A percentile compares a stretch with the other conserved stretches of the same genome.
These are phyloP conservation scores for Physcomitrium patens DNA, from an alignment of 225 moss, liverwort and hornwort species.

Conservation along the genomic window DNA sequence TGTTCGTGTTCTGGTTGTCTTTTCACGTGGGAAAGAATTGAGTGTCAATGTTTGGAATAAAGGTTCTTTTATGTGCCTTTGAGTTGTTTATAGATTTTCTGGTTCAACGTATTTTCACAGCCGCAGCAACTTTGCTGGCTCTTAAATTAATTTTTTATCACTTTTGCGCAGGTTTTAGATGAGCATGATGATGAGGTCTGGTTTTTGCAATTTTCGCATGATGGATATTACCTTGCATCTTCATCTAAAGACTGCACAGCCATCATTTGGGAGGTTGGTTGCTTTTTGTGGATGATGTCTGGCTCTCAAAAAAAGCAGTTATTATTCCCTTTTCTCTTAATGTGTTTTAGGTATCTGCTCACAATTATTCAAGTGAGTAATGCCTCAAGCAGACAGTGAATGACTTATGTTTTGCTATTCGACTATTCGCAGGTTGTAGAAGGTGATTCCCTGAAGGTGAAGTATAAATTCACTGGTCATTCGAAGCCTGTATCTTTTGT, in stretches of 20 bases:
- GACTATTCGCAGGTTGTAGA: constrained; percentile 74
- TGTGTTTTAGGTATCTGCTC: constrained; percentile 4
- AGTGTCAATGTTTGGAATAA: not conserved
- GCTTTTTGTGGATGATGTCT: constrained; percentile 30
- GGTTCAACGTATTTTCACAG: constrained; percentile 13
- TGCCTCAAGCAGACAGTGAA: constrained; percentile 19
- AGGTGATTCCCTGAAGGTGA: constrained; percentile 76
- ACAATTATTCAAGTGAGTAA: constrained; percentile 19
- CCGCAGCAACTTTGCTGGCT: constrained; percentile 22
- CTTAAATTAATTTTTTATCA: constrained; percentile 33
- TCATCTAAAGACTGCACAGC: constrained; percentile 96
- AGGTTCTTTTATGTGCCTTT: constrained; percentile 1
- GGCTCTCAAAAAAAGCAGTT: not conserved
- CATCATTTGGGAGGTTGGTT: constrained; percentile 96
- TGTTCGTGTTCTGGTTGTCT: constrained; percentile 2
- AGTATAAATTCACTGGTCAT: constrained; percentile 80
- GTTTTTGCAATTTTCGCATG: constrained; percentile 97
- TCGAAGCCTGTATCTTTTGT: constrained; percentile 91
- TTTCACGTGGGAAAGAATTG: not conserved
- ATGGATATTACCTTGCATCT: constrained; percentile 90
- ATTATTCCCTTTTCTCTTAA: not conserved
- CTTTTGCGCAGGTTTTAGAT: constrained; percentile 78
- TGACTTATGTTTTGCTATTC: constrained; percentile 31
- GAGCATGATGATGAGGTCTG: constrained; percentile 92
- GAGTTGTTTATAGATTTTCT: constrained; percentile 9